A percentile compares a stretch with the other conserved stretches of the same genome.
Evolutionary conservation across 331 rosid species (phyloP).

Genomic region (Stylosanthes scabra): DNA sequence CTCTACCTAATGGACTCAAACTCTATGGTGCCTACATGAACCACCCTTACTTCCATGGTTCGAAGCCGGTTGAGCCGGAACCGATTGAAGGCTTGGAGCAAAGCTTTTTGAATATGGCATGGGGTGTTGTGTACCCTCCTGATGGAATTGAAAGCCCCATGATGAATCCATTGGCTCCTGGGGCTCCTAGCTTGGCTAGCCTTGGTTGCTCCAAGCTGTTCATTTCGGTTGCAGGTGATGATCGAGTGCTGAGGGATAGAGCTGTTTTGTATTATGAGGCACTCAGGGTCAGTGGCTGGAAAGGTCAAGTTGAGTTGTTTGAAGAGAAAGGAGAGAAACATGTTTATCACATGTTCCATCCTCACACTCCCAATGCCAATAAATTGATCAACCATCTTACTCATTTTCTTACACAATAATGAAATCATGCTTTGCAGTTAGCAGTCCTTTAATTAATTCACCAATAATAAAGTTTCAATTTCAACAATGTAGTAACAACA

Average conservation of each 20-base stretch:
- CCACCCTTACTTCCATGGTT: conserved; percentile 43
- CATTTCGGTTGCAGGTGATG: neutral
- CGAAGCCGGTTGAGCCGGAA: conserved; percentile 36
- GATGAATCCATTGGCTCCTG: conserved; percentile 45
- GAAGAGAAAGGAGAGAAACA: conserved; percentile 41
- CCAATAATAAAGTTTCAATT: too few relatives aligned
- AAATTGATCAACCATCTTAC: neutral
- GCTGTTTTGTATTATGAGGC: conserved; percentile 11
- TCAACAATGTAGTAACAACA: too few relatives aligned
- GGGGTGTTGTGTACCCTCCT: conserved; percentile 45
- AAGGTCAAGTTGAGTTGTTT: conserved; percentile 48
- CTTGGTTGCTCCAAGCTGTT: conserved; percentile 21
- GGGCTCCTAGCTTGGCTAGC: conserved; percentile 45
- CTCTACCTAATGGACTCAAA: conserved; percentile 37
- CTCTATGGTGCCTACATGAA: conserved; percentile 34
- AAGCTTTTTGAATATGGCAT: neutral
- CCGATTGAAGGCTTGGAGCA: conserved; percentile 19
- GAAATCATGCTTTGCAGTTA: too few relatives aligned
- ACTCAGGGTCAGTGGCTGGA: conserved; percentile 35
- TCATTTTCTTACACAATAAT: neutral
- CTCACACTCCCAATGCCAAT: neutral
- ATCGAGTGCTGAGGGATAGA: conserved; percentile 37
- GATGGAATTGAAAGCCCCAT: conserved; percentile 3
- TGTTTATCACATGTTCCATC: conserved; percentile 9
- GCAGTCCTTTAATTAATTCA: too few relatives aligned